Base-by-base conservation (phyloP, 306 rosid genomes). In the Dryas octopetala region DNA sequence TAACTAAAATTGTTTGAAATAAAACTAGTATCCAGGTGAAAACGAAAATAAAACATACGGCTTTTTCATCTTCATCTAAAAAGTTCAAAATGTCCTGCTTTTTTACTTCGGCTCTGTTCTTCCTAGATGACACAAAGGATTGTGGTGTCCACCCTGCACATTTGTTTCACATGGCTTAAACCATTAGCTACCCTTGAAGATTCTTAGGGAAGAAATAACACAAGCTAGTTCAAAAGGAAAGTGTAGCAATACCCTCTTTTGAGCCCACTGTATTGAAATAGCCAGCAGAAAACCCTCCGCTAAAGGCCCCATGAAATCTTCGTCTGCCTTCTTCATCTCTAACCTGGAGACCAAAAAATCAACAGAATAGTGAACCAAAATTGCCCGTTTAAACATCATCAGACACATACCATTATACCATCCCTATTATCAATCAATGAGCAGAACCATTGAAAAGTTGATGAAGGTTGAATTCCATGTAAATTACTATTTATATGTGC, bases 301-400 rank as follows among this genome's bases (percentile, higher is more conserved):
- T 88, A 84, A 95, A 95, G 28, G 99, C 98, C 10, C 99, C 99
- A 74, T 95, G 99, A 78, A 95, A 92, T 85, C 99, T 89, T 85
- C 99, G 89, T 79, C 96, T 86, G 79, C 99, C 99, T 89, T 95
- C 99, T 66, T 92, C 99, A 64, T 95, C 98, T 85, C 81, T 88
- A 80, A 95, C 99, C 99, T 95, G 80, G 11, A 75, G 79, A 77
- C 40, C 44, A 8, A 40, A 13, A 84, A 51, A 70, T 10, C 1
- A 70, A 49, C 1, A 45, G 32, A 73, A 63, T 38, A 51, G 26
- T 17, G 50, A 53, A 32, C 50, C 38, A 12, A 55, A 71, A 38
- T 75, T 44, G 44, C 19, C 16, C 62, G 5, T 16, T 44, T 0
- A 44, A 7, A 23, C 41, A 11, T 68, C 76, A 77, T 47, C 28